A percentile compares a stretch with the other conserved stretches of the same genome.
Evolutionary conservation across 2,329 filamentous ascomycete genomes (phyloP).

Genomic region (Trichoderma atroviride): DNA sequence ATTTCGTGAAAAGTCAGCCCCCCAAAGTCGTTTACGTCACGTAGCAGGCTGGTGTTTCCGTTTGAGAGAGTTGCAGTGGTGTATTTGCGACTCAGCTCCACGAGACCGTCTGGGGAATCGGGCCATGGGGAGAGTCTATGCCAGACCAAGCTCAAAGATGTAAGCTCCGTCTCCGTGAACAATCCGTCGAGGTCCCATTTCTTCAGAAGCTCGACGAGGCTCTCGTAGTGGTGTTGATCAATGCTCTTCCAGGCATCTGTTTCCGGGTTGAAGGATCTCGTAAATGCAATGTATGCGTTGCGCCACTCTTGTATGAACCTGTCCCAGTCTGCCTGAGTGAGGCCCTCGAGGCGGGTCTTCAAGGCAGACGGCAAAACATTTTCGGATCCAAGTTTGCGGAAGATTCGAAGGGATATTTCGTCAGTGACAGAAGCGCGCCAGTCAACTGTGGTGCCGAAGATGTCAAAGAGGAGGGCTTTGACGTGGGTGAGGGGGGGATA

Average conservation of each 20-base stretch:
- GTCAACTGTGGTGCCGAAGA: conserved; percentile 80
- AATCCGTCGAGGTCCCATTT: conserved; percentile 59
- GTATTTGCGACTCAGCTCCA: conserved; percentile 56
- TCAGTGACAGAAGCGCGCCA: conserved; percentile 70
- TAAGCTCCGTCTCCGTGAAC: conserved; percentile 64
- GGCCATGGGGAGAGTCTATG: conserved; percentile 71
- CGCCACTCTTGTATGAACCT: conserved; percentile 73
- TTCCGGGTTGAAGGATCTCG: conserved; percentile 51
- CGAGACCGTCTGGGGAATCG: conserved; percentile 62
- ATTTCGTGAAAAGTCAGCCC: conserved; percentile 64
- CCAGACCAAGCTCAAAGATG: conserved; percentile 69
- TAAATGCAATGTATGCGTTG: conserved; percentile 64
- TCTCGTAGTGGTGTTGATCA: conserved; percentile 70
- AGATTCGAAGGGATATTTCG: conserved; percentile 57
- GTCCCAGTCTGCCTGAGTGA: conserved; percentile 63
- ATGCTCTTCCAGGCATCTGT: conserved; percentile 64
- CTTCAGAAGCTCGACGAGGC: conserved; percentile 61
- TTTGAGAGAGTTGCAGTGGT: conserved; percentile 72
- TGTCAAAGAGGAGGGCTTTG: conserved; percentile 71
- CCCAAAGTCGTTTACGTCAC: conserved; percentile 63
- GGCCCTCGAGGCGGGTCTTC: conserved; percentile 50
- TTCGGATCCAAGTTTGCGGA: conserved; percentile 50
- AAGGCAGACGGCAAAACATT: conserved; percentile 49
- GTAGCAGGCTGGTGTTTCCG: conserved; percentile 68
- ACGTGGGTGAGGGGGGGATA: conserved; percentile 40